phyloP scores from a whole-genome alignment of 768 basidiomycete species.

The Xerocomellus intermedius region DNA sequence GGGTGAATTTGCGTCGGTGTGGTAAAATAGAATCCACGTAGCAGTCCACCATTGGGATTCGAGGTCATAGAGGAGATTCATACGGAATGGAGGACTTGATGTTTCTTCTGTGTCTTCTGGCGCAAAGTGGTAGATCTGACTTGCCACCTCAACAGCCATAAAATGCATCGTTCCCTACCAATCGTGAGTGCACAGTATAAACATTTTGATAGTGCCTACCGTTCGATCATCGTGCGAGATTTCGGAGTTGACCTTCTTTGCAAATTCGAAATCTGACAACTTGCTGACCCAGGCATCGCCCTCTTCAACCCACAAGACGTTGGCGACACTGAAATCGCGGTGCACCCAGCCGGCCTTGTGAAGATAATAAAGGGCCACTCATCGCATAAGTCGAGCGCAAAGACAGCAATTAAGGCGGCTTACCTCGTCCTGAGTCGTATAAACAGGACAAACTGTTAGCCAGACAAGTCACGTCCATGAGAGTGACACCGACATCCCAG shows the following conservation, averaged over 20 bases:
- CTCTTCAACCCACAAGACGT: background rate
- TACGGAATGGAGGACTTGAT: background rate
- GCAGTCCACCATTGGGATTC: slow-evolving; percentile 14
- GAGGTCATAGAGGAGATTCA: slow-evolving; percentile 17
- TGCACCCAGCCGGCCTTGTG: slow-evolving; percentile 9
- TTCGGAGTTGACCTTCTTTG: background rate
- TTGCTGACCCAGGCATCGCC: background rate
- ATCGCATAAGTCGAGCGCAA: background rate
- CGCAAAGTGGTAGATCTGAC: background rate
- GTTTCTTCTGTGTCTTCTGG: background rate
- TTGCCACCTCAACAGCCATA: slow-evolving; percentile 13
- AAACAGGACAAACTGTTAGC: background rate
- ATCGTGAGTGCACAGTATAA: background rate
- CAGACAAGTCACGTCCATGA: background rate
- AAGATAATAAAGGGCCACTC: background rate
- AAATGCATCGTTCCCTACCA: slow-evolving; percentile 11
- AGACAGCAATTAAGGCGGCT: background rate
- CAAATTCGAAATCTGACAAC: slow-evolving; percentile 13
- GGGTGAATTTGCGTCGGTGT: no score
- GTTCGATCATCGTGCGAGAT: slow-evolving; percentile 1
- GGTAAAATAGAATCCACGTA: slow-evolving; percentile 2
- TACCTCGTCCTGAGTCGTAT: background rate
- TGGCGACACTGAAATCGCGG: slow-evolving; percentile 4
- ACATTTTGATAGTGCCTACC: background rate
- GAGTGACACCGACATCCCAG: background rate